phyloP scores from a whole-genome alignment of 352 stramenopile species.

The Pilasporangium apinafurcum region DNA sequence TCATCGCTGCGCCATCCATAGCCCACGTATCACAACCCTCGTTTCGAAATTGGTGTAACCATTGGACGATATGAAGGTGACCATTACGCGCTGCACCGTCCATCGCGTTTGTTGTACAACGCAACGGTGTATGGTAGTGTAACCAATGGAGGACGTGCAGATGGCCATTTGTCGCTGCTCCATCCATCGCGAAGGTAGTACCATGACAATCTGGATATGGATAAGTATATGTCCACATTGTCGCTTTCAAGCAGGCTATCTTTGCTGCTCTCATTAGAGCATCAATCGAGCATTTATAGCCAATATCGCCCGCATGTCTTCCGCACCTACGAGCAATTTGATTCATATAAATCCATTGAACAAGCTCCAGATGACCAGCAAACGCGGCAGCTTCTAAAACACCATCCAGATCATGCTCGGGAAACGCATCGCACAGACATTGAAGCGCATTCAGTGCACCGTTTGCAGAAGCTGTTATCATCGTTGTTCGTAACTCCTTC shows the following conservation, averaged over 20 bases:
- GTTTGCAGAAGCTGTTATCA: no score
- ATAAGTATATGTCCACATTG: slow-evolving; percentile 8
- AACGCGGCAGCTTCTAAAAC: no score
- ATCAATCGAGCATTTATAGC: no score
- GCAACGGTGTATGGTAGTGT: slow-evolving; percentile 2
- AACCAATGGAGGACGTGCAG: slow-evolving; percentile 11
- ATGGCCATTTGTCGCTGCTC: slow-evolving; percentile 2
- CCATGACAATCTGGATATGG: slow-evolving; percentile 1
- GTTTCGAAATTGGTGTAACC: slow-evolving; percentile 40
- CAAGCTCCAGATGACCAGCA: no score
- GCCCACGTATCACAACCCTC: slow-evolving; percentile 51
- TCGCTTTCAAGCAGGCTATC: slow-evolving; percentile 24
- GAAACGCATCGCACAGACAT: no score
- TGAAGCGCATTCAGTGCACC: no score
- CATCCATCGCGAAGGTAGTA: slow-evolving; percentile 5
- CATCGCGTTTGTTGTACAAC: slow-evolving; percentile 5
- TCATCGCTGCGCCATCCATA: slow-evolving; percentile 59
- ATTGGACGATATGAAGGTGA: slow-evolving; percentile 16
- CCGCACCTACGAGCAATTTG: no score
- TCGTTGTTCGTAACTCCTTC: no score
- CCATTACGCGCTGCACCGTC: slow-evolving; percentile 4
- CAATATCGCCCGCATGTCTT: no score
- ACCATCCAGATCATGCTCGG: no score
- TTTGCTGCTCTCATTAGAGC: no score
- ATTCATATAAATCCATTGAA: no score